A percentile compares a stretch with the other conserved stretches of the same genome.
These are phyloP conservation scores for Diplodia mutila DNA, from an alignment of 2,329 filamentous ascomycete genomes.

Conservation along the genomic window DNA sequence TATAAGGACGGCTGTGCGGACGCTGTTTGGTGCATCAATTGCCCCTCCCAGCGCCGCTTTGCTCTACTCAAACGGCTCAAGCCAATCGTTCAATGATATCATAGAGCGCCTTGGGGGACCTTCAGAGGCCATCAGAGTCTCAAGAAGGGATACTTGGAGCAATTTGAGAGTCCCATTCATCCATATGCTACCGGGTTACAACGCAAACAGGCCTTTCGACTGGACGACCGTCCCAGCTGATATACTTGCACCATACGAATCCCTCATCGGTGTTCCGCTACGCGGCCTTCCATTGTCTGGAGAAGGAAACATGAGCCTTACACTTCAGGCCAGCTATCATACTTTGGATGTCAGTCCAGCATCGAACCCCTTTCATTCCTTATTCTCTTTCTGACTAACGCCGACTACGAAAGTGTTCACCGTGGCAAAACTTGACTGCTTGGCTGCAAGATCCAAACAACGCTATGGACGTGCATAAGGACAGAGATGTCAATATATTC, in stretches of 20 bases:
- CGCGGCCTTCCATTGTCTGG: not conserved
- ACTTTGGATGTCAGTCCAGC: not conserved
- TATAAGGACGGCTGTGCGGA: not conserved
- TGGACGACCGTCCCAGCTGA: not conserved
- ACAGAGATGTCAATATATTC: not conserved
- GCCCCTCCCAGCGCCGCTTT: not conserved
- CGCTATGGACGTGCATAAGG: not conserved
- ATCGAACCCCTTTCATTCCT: not conserved
- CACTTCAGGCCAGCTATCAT: not conserved
- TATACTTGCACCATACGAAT: not conserved
- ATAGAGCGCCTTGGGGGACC: not conserved
- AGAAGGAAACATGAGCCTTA: not conserved
- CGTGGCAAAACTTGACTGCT: not conserved
- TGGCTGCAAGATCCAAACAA: not conserved
- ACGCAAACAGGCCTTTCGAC: not conserved
- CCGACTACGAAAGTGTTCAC: not conserved
- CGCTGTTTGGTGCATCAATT: not conserved
- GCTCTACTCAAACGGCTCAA: not conserved
- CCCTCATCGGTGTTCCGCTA: not conserved
- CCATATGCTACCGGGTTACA: not conserved
- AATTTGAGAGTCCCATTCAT: not conserved
- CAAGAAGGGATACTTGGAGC: not conserved
- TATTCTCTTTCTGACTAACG: not conserved
- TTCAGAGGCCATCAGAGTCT: not conserved
- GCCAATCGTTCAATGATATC: not conserved